A percentile compares a stretch with the other conserved stretches of the same genome.
Evolutionary conservation across 345 rosid species (phyloP).

Genomic region (Arabis hirsuta): DNA sequence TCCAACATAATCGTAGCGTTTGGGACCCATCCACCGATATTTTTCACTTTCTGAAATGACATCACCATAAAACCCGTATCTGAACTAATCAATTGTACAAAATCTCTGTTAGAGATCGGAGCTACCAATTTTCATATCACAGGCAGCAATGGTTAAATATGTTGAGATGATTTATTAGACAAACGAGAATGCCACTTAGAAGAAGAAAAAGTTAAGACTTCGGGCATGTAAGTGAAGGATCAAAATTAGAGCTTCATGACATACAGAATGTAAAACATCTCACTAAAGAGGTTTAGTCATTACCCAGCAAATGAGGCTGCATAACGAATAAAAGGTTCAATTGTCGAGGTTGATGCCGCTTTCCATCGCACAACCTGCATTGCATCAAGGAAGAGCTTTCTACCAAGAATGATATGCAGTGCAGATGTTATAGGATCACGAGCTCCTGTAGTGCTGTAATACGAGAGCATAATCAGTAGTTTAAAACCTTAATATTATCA

Average conservation of each 20-base stretch:
- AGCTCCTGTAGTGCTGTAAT: constrained; percentile 88
- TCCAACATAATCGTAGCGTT: constrained; percentile 93
- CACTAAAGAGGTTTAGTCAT: constrained; percentile 31
- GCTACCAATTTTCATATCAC: background rate
- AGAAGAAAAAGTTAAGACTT: constrained; percentile 5
- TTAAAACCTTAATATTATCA: background rate
- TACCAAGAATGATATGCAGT: constrained; percentile 83
- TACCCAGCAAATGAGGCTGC: constrained; percentile 99
- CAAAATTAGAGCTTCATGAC: background rate
- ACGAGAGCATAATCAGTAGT: constrained; percentile 16
- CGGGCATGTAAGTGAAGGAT: constrained; percentile 9
- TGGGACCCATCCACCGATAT: constrained; percentile 98
- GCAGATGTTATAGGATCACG: constrained; percentile 95
- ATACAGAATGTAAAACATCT: constrained; percentile 3
- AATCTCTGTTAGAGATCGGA: constrained; percentile 35
- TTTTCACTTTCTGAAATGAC: constrained; percentile 94
- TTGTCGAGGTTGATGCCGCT: constrained; percentile 55
- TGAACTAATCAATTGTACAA: constrained; percentile 49
- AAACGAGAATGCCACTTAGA: constrained; percentile 3
- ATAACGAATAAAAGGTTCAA: constrained; percentile 84
- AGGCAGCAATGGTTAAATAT: background rate
- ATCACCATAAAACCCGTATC: constrained; percentile 98
- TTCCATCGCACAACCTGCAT: constrained; percentile 99
- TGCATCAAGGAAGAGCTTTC: constrained; percentile 73
- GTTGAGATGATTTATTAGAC: background rate